Base-by-base conservation (phyloP, 164 flowering plant genomes). In the Sextonia rubra region DNA sequence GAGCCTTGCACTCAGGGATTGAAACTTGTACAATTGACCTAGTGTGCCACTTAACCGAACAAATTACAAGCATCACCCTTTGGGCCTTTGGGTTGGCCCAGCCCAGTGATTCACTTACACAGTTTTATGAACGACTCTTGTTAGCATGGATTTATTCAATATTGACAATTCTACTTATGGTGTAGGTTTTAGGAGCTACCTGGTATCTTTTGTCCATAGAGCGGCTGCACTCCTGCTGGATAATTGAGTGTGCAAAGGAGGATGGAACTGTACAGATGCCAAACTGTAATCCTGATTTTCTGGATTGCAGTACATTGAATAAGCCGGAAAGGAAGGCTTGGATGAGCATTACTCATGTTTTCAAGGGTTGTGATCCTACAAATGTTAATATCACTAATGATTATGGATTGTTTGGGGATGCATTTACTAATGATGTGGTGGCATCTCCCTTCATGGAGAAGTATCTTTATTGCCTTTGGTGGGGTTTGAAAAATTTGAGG, bases 401-500 rank as follows among this genome's bases (percentile, higher is more conserved):
- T 70, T 96, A 84, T 76, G 98, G 92, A 32, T 90, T 93, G 85
- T 96, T 88, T 79, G 89, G 84, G 11, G 97, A 86, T 79, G 97
- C 95, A 72, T 77, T 91, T 60, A 83, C 82, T 4, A 83, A 84
- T 73, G 77, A 85, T n/a, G 97, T 93, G 66, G 87, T 86, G 60
- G 72, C 91, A 1, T 62, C 87, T 9, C 3, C 1, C 1, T 89
- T 93, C 55, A 2, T 74, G n/a, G 83, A 80, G 65, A 91, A 87
- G 81, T 93, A 86, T 75, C 74, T 90, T 6, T 96, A 90, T 77
- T 86, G 97, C 79, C 95, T 93, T 67, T 95, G 99, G 99, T 93
- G 98, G 98, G 99, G 99, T 68, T 78, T 95, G 69, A 88, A 84
- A 75, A 91, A 79, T 77, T 76, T 96, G 76, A 91, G 97, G 98